Evolutionary conservation across 306 rosid genomes (phyloP).

Genomic region (Lotus japonicus): DNA sequence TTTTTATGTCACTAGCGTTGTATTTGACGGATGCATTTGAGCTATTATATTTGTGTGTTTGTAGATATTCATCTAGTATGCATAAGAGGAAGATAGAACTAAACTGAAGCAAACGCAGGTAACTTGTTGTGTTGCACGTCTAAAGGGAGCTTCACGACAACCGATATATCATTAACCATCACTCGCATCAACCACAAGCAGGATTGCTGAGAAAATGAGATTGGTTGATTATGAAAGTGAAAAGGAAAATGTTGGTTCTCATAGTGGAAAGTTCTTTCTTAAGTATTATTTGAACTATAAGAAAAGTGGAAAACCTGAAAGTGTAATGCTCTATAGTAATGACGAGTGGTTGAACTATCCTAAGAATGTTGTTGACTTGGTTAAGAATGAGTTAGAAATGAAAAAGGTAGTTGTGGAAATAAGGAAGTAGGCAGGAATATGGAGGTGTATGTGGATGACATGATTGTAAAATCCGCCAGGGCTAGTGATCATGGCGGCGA

Average conservation of each 20-base stretch:
- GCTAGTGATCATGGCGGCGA: too few species aligned
- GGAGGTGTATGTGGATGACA: too few species aligned
- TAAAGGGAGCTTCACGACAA: constrained; percentile 43
- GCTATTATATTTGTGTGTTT: constrained; percentile 42
- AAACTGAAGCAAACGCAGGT: constrained; percentile 63
- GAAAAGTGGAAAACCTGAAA: constrained; percentile 56
- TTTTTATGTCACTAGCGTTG: too few species aligned
- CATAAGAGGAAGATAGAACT: constrained; percentile 49
- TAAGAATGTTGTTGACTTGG: constrained; percentile 43
- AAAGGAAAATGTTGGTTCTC: not conserved
- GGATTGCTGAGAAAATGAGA: constrained; percentile 41
- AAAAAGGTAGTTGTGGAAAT: constrained; percentile 64
- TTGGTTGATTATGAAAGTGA: constrained; percentile 29
- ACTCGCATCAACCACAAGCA: not conserved
- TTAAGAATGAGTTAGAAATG: constrained; percentile 45
- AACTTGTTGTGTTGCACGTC: constrained; percentile 48
- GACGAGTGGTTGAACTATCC: constrained; percentile 69
- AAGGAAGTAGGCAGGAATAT: too few species aligned
- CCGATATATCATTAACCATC: constrained; percentile 35
- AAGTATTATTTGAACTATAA: constrained; percentile 49
- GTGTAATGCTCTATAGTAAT: constrained; percentile 59
- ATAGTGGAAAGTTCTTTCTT: constrained; percentile 32
- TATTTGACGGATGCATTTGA: too few species aligned
- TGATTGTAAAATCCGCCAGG: too few species aligned
- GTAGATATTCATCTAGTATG: constrained; percentile 50